These are phyloP conservation scores for Picochlorum costavermella DNA, from an alignment of 139 green algal genomes.

Conservation along the genomic window DNA sequence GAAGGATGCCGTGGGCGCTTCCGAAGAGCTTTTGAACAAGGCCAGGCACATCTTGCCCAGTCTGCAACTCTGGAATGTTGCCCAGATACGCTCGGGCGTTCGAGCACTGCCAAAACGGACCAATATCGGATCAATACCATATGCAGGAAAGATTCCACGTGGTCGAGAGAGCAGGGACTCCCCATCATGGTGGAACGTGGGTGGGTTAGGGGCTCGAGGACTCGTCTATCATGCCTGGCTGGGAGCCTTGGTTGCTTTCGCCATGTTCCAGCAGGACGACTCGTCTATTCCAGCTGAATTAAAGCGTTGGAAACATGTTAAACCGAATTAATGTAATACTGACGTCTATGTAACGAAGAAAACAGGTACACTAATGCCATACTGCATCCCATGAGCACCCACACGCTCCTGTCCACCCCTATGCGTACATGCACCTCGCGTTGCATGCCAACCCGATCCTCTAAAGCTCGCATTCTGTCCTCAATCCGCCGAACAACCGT, in stretches of 20 bases:
- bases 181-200: slow-evolving; percentile 47
- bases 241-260: slow-evolving; percentile 44
- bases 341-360: too few species aligned
- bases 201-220: slow-evolving; percentile 65
- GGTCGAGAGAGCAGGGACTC: too few species aligned
- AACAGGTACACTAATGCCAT: too few species aligned
- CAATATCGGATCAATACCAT: slow-evolving; percentile 48
- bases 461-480: too few species aligned
- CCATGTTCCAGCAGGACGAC: slow-evolving; percentile 36
- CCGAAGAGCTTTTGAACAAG: slow-evolving; percentile 22
- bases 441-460: too few species aligned
- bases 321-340: slow-evolving; percentile 3
- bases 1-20: slow-evolving; percentile 1
- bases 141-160: slow-evolving; percentile 29
- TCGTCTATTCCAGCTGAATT: slow-evolving; percentile 33
- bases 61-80: slow-evolving; percentile 19
- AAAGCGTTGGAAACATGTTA: slow-evolving; percentile 28
- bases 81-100: slow-evolving; percentile 48
- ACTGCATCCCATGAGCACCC: too few species aligned
- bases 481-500: neutral
- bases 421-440: too few species aligned
- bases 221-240: slow-evolving; percentile 81
- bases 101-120: slow-evolving; percentile 57
- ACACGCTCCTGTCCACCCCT: too few species aligned
- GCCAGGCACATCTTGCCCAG: slow-evolving; percentile 41